A percentile compares a stretch with the other conserved stretches of the same genome.
phyloP scores from a whole-genome alignment of 306 rosid species.

The Abrus pulchellus region DNA sequence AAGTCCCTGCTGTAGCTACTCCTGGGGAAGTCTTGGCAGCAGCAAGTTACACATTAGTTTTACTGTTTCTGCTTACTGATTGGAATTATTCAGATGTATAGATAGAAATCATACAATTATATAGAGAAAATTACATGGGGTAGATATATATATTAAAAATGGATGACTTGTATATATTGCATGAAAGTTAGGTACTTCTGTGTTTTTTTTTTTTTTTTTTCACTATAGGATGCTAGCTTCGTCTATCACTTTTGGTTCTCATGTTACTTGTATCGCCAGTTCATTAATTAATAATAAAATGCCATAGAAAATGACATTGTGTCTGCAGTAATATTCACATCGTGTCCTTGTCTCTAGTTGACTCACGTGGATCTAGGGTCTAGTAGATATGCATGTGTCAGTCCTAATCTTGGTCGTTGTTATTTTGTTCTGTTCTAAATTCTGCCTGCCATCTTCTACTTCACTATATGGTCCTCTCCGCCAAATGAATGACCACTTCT shows the following conservation, averaged over 20 bases:
- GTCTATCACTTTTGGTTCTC: not conserved
- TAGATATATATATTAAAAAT: not conserved
- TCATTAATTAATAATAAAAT: not conserved
- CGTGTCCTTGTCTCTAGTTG: not conserved
- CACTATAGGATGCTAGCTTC: constrained; percentile 8
- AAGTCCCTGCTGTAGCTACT: constrained; percentile 21
- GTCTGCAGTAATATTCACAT: constrained; percentile 1
- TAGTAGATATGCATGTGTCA: not conserved
- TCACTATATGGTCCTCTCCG: not conserved
- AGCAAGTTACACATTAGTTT: constrained; percentile 37
- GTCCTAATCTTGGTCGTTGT: not conserved
- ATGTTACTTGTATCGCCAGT: constrained; percentile 28
- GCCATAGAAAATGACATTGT: constrained; percentile 7
- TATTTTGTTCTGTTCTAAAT: not conserved
- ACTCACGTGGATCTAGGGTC: not conserved
- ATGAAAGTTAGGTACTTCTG: constrained; percentile 17
- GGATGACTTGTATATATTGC: constrained; percentile 46
- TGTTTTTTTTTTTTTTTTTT: not conserved
- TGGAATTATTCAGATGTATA: constrained; percentile 50
- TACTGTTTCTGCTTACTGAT: constrained; percentile 20
- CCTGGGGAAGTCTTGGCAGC: constrained; percentile 32
- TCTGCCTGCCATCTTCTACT: not conserved
- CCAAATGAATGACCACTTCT: not conserved
- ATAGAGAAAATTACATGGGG: constrained; percentile 35
- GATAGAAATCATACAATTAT: constrained; percentile 36